These are phyloP conservation scores for Pueraria montana DNA, from an alignment of 306 rosid genomes.

Conservation along the genomic window DNA sequence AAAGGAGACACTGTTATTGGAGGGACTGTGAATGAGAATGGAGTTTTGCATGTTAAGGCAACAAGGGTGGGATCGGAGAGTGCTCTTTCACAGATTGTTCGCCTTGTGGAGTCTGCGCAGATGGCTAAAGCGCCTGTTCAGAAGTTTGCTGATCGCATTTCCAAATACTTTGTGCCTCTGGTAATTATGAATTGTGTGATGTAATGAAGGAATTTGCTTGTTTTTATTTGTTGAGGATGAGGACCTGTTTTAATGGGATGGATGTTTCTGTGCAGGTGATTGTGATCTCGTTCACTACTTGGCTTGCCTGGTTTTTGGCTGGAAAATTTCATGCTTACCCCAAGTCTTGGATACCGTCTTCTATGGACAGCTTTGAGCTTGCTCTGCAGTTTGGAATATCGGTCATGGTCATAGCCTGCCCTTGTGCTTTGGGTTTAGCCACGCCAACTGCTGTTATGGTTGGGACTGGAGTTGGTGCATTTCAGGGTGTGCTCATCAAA, in stretches of 20 bases:
- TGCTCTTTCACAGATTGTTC: constrained; percentile 87
- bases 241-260: neutral
- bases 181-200: constrained; percentile 42
- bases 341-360: constrained; percentile 81
- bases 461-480: constrained; percentile 96
- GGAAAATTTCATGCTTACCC: constrained; percentile 81
- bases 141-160: constrained; percentile 87
- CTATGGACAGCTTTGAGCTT: constrained; percentile 88
- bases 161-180: constrained; percentile 89
- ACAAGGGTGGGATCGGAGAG: constrained; percentile 90
- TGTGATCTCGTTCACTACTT: constrained; percentile 68
- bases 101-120: constrained; percentile 92
- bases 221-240: neutral
- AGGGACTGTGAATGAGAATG: constrained; percentile 87
- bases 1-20: constrained; percentile 83
- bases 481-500: constrained; percentile 91
- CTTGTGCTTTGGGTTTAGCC: constrained; percentile 95
- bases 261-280: constrained; percentile 69
- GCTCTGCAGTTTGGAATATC: constrained; percentile 96
- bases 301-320: constrained; percentile 86
- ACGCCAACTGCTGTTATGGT: constrained; percentile 98
- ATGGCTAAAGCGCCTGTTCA: constrained; percentile 96
- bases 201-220: neutral
- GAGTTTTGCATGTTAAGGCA: constrained; percentile 80
- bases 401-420: constrained; percentile 97